Base-by-base conservation (phyloP, 352 stramenopile genomes). In the Globisporangium takayamanum region DNA sequence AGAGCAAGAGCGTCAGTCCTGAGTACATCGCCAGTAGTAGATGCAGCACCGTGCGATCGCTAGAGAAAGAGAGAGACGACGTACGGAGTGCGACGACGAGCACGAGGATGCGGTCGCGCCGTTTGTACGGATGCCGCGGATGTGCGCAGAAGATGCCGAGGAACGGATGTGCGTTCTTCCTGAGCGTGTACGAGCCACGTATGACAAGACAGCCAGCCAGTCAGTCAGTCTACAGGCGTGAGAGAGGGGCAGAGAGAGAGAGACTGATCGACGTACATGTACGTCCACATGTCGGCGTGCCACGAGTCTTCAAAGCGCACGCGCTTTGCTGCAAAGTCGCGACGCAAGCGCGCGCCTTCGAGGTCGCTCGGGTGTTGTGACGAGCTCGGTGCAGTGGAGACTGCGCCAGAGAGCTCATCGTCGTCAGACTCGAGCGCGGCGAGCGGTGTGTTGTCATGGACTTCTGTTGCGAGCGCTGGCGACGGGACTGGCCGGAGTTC, bases 111-210 rank as follows among this genome's bases (percentile, higher is more conserved):
- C 78, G 78, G 37, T 85, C 78, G 6, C 65, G 56, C 4, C 68
- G 67, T 47, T 78, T 80, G 66, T 74, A 85, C 55, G 78, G 75
- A 49, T 85, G 78, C 63, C 76, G 72, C n/a, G 55, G 65, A 55
- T 88, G 73, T 4, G 75, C 71, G 18, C 53, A 54, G 33, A 62
- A 73, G 20, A 76, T 64, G 0, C 63, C 71, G 44, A 88, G 68
- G 39, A 77, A 64, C 51, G 75, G 75, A 47, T 88, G 75, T 3
- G 61, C 52, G 39, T 88, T 85, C 65, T 85, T 84, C 73, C 74
- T 83, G 53, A 1, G 14, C 33, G 5, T 1, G 4, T 25, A 1
- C 7, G 11, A 26, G n/a, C 7, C 20, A 28, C 44, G 25, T 0
- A 46, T 8, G 41, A 46, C 14, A n/a, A 36, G 30, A 12, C 33